Conservation (phyloP, 441 rosid genomes). For the Daphne laureola region DNA sequence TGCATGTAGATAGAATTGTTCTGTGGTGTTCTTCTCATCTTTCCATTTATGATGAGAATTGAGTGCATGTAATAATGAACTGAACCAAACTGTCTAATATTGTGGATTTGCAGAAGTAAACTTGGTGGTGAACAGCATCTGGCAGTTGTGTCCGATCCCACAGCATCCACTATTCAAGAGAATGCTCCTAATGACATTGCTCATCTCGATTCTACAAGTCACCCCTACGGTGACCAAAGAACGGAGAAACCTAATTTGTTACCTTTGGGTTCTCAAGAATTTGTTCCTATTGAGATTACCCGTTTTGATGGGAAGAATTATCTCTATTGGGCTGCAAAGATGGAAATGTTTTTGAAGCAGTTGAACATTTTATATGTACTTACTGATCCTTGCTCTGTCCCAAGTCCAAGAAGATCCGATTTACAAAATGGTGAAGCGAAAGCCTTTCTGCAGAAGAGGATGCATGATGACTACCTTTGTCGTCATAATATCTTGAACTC, state of each 20-base stretch:
- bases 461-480: conserved; percentile 59
- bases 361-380: conserved; percentile 54
- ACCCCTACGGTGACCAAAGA: conserved; percentile 16
- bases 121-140: conserved; percentile 15
- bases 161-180: too few species aligned
- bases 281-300: conserved; percentile 33
- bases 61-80: conserved; percentile 10
- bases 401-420: conserved; percentile 21
- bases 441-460: conserved; percentile 44
- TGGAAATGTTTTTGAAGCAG: conserved; percentile 68
- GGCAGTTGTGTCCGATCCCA: too few species aligned
- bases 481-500: conserved; percentile 50
- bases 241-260: conserved; percentile 25
- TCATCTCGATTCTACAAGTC: too few species aligned
- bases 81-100: conserved; percentile 10
- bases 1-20: conserved; percentile 1
- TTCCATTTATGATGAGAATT: conserved; percentile 4
- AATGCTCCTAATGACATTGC: too few species aligned
- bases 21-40: neutral
- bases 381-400: conserved; percentile 43
- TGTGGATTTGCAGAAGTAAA: conserved; percentile 30
- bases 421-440: conserved; percentile 28
- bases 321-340: conserved; percentile 44
- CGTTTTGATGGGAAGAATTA: conserved; percentile 82
- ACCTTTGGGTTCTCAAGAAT: conserved; percentile 18